Percentiles rank a stretch among this genome's conserved stretches.
These are phyloP conservation scores for Skeletonema grethae DNA, from an alignment of 108 stramenopile genomes.

Conservation along the genomic window DNA sequence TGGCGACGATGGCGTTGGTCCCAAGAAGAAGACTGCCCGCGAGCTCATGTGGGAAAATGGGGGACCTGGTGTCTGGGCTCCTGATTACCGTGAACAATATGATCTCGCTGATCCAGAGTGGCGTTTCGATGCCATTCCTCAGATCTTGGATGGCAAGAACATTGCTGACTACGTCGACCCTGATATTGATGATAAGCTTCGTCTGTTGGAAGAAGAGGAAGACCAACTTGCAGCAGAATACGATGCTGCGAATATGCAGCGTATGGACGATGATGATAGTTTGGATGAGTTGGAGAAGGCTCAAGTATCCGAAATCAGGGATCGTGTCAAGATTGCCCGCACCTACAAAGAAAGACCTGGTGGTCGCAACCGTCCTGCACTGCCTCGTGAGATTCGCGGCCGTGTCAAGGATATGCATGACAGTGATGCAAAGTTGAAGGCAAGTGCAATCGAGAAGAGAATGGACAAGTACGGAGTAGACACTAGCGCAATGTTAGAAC, in stretches of 20 bases:
- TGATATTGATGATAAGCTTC: conserved; percentile 86
- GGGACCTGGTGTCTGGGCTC: conserved; percentile 96
- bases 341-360: conserved; percentile 59
- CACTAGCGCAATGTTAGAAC: conserved; percentile 65
- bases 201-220: conserved; percentile 91
- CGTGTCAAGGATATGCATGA: conserved; percentile 75
- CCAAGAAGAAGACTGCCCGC: conserved; percentile 84
- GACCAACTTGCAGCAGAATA: conserved; percentile 79
- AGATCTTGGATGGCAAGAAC: conserved; percentile 99
- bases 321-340: conserved; percentile 68
- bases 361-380: conserved; percentile 67
- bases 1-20: conserved; percentile 33
- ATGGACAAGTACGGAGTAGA: conserved; percentile 80
- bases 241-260: conserved; percentile 81
- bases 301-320: conserved; percentile 77
- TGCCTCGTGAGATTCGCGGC: conserved; percentile 73
- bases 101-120: conserved; percentile 91
- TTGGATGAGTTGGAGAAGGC: conserved; percentile 84
- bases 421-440: conserved; percentile 56
- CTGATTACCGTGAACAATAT: conserved; percentile 95
- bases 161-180: conserved; percentile 96
- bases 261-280: conserved; percentile 76
- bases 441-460: conserved; percentile 61
- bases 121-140: conserved; percentile 94
- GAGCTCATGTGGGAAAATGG: conserved; percentile 98